phyloP scores from a whole-genome alignment of 495 filamentous ascomycete genomes.

The Xanthoparmelia taractica region DNA sequence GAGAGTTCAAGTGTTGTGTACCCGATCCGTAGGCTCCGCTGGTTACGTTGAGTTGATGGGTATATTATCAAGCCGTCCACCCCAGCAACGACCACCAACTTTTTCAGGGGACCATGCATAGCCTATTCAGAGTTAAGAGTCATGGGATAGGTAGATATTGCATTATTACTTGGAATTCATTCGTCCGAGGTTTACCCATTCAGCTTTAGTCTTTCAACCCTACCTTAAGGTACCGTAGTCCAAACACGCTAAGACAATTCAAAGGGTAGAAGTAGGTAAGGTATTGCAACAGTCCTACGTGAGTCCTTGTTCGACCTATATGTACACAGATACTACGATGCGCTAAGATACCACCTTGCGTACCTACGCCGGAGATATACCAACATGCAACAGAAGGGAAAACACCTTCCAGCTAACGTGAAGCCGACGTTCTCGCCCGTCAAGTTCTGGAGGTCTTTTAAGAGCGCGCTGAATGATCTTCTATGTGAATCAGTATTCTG shows the following conservation, averaged over 20 bases:
- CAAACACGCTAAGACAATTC: background rate
- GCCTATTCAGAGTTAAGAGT: background rate
- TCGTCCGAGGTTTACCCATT: background rate
- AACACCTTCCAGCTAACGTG: conserved; percentile 13
- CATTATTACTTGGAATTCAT: no score
- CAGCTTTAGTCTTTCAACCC: background rate
- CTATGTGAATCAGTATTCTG: background rate
- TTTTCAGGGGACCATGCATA: conserved; percentile 73
- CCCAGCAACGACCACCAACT: conserved; percentile 71
- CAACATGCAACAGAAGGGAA: background rate
- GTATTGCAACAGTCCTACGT: no score
- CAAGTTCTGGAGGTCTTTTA: background rate
- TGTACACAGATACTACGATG: conserved; percentile 2
- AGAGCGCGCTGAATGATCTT: background rate
- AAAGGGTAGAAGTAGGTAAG: no score
- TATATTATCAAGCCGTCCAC: conserved; percentile 82
- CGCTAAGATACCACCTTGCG: conserved; percentile 11
- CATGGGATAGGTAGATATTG: no score
- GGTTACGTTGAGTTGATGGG: conserved; percentile 48
- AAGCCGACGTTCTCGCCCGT: background rate
- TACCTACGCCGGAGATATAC: conserved; percentile 10
- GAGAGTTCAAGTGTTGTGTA: conserved; percentile 62
- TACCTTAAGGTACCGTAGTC: no score
- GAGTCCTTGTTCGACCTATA: conserved; percentile 3
- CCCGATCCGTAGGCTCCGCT: conserved; percentile 56